phyloP scores from a whole-genome alignment of 78 protist genomes.

The Isochrysis galbana region DNA sequence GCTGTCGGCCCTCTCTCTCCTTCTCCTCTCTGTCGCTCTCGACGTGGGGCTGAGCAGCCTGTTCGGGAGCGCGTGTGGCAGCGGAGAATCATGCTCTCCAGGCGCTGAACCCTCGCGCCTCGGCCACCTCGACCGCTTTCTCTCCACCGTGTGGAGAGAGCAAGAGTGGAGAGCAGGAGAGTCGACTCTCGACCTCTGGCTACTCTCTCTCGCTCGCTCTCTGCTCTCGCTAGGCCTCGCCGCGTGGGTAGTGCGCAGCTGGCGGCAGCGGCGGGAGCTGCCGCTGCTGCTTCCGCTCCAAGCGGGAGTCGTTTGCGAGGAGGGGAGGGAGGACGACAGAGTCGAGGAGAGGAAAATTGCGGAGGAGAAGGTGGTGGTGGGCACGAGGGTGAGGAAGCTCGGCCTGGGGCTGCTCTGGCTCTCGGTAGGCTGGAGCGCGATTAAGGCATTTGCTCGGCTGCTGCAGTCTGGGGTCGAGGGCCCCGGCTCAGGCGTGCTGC shows the following conservation, averaged over 20 bases:
- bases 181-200: background rate
- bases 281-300: background rate
- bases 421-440: background rate
- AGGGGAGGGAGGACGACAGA: background rate
- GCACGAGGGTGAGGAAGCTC: too few species aligned
- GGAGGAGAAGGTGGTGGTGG: background rate
- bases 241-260: background rate
- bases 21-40: too few species aligned
- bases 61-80: too few species aligned
- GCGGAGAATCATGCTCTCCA: too few species aligned
- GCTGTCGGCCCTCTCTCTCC: too few species aligned
- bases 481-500: background rate
- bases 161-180: too few species aligned
- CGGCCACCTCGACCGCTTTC: too few species aligned
- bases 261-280: background rate
- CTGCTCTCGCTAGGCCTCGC: background rate
- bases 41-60: too few species aligned
- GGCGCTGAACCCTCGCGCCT: too few species aligned
- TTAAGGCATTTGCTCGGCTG: background rate
- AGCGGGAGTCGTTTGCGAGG: background rate
- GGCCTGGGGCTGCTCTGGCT: background rate
- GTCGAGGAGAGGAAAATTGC: background rate
- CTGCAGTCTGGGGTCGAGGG: background rate
- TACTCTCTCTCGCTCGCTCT: background rate
- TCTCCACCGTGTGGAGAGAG: too few species aligned